A percentile compares a stretch with the other conserved stretches of the same genome.
These are phyloP conservation scores for Rhizopogon salebrosus DNA, from an alignment of 768 basidiomycete species.

Conservation along the genomic window DNA sequence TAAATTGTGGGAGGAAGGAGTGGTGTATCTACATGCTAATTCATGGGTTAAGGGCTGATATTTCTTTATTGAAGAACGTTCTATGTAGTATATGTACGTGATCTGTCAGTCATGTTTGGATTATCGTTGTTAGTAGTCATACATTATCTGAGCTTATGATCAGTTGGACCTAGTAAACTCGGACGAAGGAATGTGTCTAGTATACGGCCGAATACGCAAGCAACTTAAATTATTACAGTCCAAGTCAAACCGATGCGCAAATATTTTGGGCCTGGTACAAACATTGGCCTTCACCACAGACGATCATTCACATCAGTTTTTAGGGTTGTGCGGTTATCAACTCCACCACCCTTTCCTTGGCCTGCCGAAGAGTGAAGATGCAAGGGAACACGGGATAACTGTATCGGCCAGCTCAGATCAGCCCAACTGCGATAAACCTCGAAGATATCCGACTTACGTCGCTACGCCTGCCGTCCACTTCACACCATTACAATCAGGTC, in stretches of 20 bases:
- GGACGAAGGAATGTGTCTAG: no score
- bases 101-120: neutral
- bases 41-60: neutral
- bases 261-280: no score
- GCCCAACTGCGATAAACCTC: neutral
- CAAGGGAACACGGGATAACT: constrained; percentile 6
- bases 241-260: no score
- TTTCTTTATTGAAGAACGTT: neutral
- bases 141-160: no score
- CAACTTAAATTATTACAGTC: no score
- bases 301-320: neutral
- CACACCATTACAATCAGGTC: constrained; percentile 15
- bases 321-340: neutral
- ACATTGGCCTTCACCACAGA: no score
- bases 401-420: neutral
- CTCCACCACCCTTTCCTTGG: neutral
- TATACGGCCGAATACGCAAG: no score
- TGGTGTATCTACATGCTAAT: neutral
- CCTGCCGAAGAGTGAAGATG: neutral
- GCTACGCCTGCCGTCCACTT: constrained; percentile 16
- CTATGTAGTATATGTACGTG: neutral
- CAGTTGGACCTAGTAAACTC: no score
- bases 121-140: neutral
- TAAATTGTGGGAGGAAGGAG: constrained; percentile 9
- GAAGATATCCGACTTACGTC: constrained; percentile 13